Evolutionary conservation across 2,329 filamentous ascomycete species (phyloP).

Genomic region (Aureobasidium sp.): DNA sequence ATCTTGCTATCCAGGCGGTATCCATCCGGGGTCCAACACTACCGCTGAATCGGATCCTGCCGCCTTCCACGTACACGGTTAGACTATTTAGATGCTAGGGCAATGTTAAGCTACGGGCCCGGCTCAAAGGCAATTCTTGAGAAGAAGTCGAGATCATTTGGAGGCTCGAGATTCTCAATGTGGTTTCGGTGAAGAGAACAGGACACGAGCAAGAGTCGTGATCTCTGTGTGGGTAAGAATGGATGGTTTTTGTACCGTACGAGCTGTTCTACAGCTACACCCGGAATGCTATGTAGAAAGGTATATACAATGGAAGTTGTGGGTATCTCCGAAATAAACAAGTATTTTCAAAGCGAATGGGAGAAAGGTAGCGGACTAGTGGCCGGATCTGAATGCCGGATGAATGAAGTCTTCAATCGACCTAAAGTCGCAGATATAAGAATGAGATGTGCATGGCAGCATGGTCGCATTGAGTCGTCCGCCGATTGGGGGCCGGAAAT

Average conservation of each 20-base stretch:
- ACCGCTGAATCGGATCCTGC: neutral
- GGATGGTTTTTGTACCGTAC: neutral
- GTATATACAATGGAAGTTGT: constrained; percentile 9
- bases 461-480: constrained; percentile 10
- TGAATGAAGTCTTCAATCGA: too few species aligned
- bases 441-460: constrained; percentile 3
- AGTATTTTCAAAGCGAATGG: constrained; percentile 1
- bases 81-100: neutral
- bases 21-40: neutral
- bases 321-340: constrained; percentile 13
- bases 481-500: neutral
- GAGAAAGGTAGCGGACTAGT: neutral
- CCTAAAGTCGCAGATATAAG: neutral
- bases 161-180: neutral
- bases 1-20: neutral
- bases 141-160: neutral
- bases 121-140: neutral
- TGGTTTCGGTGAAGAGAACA: neutral
- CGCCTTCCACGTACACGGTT: neutral
- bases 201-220: neutral
- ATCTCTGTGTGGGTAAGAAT: neutral
- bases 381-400: neutral
- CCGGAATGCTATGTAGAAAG: neutral
- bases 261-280: constrained; percentile 11
- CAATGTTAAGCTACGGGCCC: neutral